Conservation (phyloP, 148 eudicot species). For the Dysphania ambrosioides region DNA sequence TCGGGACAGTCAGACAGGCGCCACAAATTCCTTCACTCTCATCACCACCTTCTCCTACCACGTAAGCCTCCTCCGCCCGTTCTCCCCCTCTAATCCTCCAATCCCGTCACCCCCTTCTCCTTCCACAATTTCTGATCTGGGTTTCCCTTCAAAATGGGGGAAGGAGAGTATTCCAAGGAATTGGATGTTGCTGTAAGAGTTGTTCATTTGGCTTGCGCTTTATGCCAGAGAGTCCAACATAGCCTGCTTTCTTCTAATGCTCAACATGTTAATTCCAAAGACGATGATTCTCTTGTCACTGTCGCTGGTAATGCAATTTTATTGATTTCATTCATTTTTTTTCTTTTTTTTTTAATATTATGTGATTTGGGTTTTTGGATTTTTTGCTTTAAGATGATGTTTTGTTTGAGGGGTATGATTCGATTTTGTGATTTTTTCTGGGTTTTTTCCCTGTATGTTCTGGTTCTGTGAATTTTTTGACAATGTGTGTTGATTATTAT, state of each 20-base stretch:
- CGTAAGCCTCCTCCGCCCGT: too few species aligned
- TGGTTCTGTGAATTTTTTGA: neutral
- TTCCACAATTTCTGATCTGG: neutral
- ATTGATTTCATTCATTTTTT: neutral
- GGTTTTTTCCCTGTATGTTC: neutral
- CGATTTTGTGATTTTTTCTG: neutral
- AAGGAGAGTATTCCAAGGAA: conserved; percentile 41
- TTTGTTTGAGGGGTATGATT: conserved; percentile 18
- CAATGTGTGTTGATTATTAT: conserved; percentile 12
- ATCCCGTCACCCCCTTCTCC: too few species aligned
- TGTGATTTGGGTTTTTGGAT: conserved; percentile 3
- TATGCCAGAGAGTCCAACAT: conserved; percentile 64
- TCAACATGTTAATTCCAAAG: conserved; percentile 61
- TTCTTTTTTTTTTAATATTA: conserved; percentile 3
- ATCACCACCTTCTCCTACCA: too few species aligned
- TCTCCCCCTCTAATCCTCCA: too few species aligned
- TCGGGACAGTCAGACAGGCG: too few species aligned
- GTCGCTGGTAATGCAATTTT: conserved; percentile 56
- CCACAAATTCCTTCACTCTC: too few species aligned
- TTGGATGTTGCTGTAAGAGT: conserved; percentile 77
- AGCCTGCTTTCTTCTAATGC: conserved; percentile 39
- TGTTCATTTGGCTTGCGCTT: conserved; percentile 77
- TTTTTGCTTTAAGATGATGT: neutral
- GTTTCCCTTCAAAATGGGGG: conserved; percentile 36
- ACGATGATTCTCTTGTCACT: conserved; percentile 87